These are phyloP conservation scores for Solanum chmielewskii DNA, from an alignment of 257 asterid species.

Conservation along the genomic window DNA sequence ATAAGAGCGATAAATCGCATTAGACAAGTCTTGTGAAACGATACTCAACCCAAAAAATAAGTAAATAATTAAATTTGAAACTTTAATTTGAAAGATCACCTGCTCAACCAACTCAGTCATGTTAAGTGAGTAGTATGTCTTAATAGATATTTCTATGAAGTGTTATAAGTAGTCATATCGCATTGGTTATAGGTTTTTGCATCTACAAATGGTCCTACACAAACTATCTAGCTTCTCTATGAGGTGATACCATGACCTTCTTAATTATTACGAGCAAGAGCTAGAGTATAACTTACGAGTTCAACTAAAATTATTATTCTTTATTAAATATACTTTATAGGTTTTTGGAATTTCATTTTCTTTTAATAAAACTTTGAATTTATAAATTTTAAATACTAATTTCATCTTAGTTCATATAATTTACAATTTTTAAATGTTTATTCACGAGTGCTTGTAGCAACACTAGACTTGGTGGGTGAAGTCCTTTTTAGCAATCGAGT, in stretches of 20 bases:
- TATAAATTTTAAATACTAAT: not conserved
- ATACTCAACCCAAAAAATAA: not conserved
- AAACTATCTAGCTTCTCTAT: not conserved
- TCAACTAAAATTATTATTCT: not conserved
- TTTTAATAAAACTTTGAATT: rapidly evolving
- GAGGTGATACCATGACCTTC: not conserved
- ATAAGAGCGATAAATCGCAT: no score
- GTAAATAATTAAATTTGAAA: rapidly evolving
- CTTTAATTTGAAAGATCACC: not conserved
- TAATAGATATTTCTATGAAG: not conserved
- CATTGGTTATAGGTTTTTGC: not conserved
- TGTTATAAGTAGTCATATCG: not conserved
- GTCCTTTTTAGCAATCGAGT: not conserved
- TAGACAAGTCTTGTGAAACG: not conserved
- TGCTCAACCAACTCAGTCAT: not conserved
- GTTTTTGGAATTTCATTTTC: not conserved
- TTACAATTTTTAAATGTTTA: not conserved
- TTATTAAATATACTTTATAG: not conserved
- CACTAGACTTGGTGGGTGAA: not conserved
- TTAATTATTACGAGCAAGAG: not conserved
- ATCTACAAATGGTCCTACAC: not conserved
- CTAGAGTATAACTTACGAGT: not conserved
- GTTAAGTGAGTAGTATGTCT: not conserved
- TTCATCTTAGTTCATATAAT: rapidly evolving
- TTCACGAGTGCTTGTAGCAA: not conserved